A percentile compares a stretch with the other conserved stretches of the same genome.
Conservation (phyloP, 495 filamentous ascomycete genomes). For the Achaetomiella virescens region DNA sequence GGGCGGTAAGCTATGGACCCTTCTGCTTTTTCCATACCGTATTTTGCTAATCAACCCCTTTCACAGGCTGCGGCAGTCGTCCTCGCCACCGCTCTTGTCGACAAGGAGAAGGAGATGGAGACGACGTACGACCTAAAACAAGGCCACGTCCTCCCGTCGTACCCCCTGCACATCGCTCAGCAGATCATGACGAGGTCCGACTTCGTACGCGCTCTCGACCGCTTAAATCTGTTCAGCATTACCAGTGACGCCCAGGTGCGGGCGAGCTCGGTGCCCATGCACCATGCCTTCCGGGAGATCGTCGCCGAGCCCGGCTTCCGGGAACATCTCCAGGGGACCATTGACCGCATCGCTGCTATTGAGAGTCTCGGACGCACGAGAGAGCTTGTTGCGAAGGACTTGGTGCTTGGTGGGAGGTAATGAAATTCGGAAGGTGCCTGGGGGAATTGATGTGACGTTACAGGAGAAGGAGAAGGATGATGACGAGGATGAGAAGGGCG, state of each 20-base stretch:
- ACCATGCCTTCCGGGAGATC: conserved; percentile 80
- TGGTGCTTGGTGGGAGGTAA: conserved; percentile 73
- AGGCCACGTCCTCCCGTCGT: conserved; percentile 75
- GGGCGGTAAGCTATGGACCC: conserved; percentile 56
- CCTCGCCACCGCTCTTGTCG: conserved; percentile 81
- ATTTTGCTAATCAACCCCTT: not conserved
- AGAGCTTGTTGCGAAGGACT: conserved; percentile 81
- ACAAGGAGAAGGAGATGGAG: conserved; percentile 64
- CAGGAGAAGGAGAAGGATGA: conserved; percentile 16
- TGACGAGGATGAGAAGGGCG: not conserved
- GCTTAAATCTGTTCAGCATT: conserved; percentile 93
- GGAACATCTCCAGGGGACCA: conserved; percentile 70
- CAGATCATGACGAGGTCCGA: conserved; percentile 91
- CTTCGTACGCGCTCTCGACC: conserved; percentile 88
- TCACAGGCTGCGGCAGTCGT: conserved; percentile 81
- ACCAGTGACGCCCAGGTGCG: conserved; percentile 81
- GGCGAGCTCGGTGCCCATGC: conserved; percentile 94
- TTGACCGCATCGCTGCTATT: conserved; percentile 79
- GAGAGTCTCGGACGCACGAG: conserved; percentile 88
- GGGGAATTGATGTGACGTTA: conserved; percentile 23
- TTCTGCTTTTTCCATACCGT: not conserved
- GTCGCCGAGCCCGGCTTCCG: conserved; percentile 68
- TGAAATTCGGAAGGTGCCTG: conserved; percentile 45
- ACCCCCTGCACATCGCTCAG: conserved; percentile 76
- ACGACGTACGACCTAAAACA: conserved; percentile 53